Conservation (phyloP, 257 asterid species). For the Solanum clarkiae region DNA sequence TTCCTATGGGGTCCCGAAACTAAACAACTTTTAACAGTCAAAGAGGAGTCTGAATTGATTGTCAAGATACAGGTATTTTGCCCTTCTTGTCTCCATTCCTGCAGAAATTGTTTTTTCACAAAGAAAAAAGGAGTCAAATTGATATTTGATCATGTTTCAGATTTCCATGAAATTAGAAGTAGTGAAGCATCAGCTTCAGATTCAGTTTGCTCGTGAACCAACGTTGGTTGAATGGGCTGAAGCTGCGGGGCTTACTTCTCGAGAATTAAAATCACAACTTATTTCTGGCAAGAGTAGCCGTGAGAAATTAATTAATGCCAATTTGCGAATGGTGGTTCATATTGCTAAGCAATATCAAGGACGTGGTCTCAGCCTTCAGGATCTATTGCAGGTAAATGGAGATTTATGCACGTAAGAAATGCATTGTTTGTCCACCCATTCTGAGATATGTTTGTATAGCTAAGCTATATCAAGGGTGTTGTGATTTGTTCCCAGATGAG, state of each 20-base stretch:
- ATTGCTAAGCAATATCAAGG: conserved; percentile 85
- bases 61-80: conserved; percentile 59
- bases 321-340: conserved; percentile 84
- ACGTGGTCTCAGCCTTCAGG: conserved; percentile 79
- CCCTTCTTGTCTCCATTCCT: background rate
- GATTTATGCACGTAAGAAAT: conserved; percentile 4
- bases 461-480: background rate
- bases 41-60: conserved; percentile 60
- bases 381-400: conserved; percentile 67
- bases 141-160: conserved; percentile 22
- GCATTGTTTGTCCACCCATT: background rate
- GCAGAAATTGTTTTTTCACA: background rate
- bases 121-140: background rate
- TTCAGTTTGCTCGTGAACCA: conserved; percentile 65
- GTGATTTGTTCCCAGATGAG: background rate
- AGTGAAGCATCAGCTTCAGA: conserved; percentile 37
- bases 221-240: conserved; percentile 78
- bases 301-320: conserved; percentile 74
- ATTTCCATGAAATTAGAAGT: conserved; percentile 49
- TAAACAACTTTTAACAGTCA: conserved; percentile 56
- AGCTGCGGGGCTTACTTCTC: conserved; percentile 52
- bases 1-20: conserved; percentile 67
- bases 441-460: background rate
- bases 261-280: conserved; percentile 43
- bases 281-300: conserved; percentile 52